Base-by-base conservation (phyloP, 371 early-diverging fungal species). In the Syncephalastrum monosporum region DNA sequence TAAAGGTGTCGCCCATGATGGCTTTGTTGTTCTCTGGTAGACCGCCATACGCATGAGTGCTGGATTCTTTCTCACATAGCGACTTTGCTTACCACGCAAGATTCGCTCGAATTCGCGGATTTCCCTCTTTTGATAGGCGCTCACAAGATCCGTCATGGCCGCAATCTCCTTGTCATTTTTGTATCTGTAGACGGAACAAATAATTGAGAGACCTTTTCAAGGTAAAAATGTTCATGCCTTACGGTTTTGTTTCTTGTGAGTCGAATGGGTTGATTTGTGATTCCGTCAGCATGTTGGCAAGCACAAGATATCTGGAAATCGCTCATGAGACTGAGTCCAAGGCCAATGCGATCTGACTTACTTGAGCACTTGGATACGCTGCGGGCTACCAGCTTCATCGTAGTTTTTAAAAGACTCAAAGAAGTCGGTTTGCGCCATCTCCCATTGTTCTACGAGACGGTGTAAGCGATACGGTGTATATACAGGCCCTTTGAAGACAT, bases 401-500 rank as follows among this genome's bases (percentile, higher is more conserved):
- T 96, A 98, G 67, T 92, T 94, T 58, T 94, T 95, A 79, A 98
- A 98, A 1, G 97, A 91, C 58, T 96, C 96, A 67, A 95, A 98
- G 67, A 98, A 96, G 60, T 95, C 94, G 0, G 89, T 82, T 65
- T 94, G 92, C 1, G 98, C 97, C 61, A 84, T 80, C 42, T 90
- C 88, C 97, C 97, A 98, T 64, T 93, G 87, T 74, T 89, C 85
- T 89, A 63, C 42, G 33, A 51, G 27, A 6, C 8, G 27, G 12
- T 17, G 15, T 46, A 10, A 52, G 53, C 41, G 23, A 10, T 24
- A 16, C 4, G 17, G 15, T 50, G 29, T 25, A 50, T 4, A 15
- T 29, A 2, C 21, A 21, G 21, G 2, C 8, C 13, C 50, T 12
- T 13, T 46, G 25, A 41, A 21, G 10, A 71, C 79, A 58, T 73